Conservation (phyloP, 2,329 filamentous ascomycete genomes). For the Fonsecaea monophora region DNA sequence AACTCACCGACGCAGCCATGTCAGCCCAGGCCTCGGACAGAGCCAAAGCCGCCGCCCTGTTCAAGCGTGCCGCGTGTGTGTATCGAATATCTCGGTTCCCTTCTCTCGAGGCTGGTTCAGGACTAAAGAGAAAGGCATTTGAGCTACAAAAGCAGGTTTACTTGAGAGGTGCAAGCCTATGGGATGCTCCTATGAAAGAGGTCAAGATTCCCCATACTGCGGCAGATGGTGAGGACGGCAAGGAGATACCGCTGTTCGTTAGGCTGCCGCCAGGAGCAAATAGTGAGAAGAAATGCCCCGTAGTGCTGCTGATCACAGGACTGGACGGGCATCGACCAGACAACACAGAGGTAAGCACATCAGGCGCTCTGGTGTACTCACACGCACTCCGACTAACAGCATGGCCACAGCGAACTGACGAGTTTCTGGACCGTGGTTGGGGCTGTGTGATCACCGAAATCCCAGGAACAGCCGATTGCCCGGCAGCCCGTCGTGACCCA, state of each 20-base stretch:
- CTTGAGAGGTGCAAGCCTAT: conserved; percentile 61
- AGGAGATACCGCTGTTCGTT: conserved; percentile 50
- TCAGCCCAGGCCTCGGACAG: conserved; percentile 55
- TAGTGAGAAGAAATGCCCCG: conserved; percentile 48
- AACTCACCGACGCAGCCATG: conserved; percentile 61
- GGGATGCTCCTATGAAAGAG: conserved; percentile 54
- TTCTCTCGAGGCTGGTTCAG: conserved; percentile 36
- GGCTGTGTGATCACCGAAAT: conserved; percentile 68
- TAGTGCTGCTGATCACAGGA: conserved; percentile 66
- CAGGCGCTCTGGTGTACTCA: not conserved
- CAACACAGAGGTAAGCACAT: conserved; percentile 55
- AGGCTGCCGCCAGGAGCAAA: conserved; percentile 45
- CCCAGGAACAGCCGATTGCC: conserved; percentile 71
- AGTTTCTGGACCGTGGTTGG: conserved; percentile 70
- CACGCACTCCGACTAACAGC: conserved; percentile 9
- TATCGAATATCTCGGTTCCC: conserved; percentile 77
- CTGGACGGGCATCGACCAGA: conserved; percentile 69
- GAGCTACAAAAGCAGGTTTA: conserved; percentile 69
- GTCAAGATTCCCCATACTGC: conserved; percentile 50
- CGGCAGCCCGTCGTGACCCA: conserved; percentile 67
- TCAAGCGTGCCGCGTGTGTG: conserved; percentile 73
- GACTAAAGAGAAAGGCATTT: conserved; percentile 68
- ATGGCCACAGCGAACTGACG: conserved; percentile 59
- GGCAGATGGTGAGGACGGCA: conserved; percentile 45
- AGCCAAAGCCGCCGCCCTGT: conserved; percentile 65